Evolutionary conservation across 176 grass and related monocot genomes (phyloP).

Genomic region (Ensete glaucum): DNA sequence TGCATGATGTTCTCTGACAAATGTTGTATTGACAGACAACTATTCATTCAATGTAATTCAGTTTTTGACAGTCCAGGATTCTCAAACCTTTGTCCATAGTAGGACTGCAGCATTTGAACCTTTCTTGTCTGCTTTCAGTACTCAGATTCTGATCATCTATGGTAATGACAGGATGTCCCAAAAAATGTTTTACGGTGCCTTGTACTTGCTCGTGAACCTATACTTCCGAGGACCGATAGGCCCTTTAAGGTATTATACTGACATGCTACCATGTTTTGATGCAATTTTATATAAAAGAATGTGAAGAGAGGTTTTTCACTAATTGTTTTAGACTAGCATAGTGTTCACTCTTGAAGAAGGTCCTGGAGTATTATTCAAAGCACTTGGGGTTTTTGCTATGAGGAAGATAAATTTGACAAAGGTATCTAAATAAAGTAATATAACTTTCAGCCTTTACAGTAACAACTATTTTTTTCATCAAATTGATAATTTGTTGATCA

Average conservation of each 20-base stretch:
- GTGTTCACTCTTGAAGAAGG: constrained; percentile 52
- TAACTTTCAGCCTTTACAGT: background rate
- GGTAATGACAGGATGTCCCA: constrained; percentile 34
- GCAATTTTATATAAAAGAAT: background rate
- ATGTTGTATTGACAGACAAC: too few relatives aligned
- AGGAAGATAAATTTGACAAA: constrained; percentile 46
- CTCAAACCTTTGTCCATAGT: too few relatives aligned
- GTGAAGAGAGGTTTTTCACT: background rate
- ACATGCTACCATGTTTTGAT: background rate
- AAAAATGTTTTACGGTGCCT: constrained; percentile 44
- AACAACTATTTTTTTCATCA: background rate
- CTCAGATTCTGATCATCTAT: background rate
- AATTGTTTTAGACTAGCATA: constrained; percentile 39
- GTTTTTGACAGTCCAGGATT: too few relatives aligned
- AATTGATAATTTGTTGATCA: background rate
- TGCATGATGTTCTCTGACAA: too few relatives aligned
- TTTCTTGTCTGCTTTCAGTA: background rate
- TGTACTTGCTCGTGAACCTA: constrained; percentile 36
- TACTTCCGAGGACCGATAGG: constrained; percentile 27
- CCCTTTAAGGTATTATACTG: constrained; percentile 41
- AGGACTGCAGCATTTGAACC: too few relatives aligned
- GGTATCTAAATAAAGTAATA: constrained; percentile 21
- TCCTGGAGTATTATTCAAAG: constrained; percentile 40
- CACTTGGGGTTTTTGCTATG: constrained; percentile 43
- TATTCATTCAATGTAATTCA: too few relatives aligned